Percentiles rank a stretch among this genome's conserved stretches.
These are phyloP conservation scores for Daldinia decipiens DNA, from an alignment of 495 filamentous ascomycete species.

Conservation along the genomic window DNA sequence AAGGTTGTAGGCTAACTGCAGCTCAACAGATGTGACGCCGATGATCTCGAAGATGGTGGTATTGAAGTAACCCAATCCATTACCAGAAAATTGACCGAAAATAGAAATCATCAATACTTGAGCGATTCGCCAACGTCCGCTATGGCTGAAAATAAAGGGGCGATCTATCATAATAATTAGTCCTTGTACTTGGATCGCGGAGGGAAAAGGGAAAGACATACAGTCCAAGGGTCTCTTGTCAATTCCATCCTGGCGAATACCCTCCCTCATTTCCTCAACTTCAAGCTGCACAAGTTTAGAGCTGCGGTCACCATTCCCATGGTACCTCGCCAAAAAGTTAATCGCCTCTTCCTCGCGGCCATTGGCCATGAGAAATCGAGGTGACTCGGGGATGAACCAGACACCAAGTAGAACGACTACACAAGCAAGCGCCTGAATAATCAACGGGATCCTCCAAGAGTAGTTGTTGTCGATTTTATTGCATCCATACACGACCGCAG, in stretches of 20 bases:
- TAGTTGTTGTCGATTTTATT: conserved; percentile 54
- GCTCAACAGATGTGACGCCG: conserved; percentile 48
- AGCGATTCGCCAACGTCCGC: conserved; percentile 59
- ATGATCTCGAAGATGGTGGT: conserved; percentile 50
- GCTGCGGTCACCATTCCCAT: conserved; percentile 65
- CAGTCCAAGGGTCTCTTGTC: conserved; percentile 62
- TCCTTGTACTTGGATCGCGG: neutral
- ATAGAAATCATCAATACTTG: conserved; percentile 63
- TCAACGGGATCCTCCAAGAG: conserved; percentile 60
- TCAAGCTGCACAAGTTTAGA: conserved; percentile 65
- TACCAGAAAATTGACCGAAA: conserved; percentile 65
- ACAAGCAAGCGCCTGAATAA: conserved; percentile 57
- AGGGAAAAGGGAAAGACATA: conserved; percentile 23
- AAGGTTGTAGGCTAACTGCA: conserved; percentile 58
- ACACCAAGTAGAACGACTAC: conserved; percentile 61
- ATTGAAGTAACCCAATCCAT: conserved; percentile 52
- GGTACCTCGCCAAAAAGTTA: conserved; percentile 66
- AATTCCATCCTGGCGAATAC: conserved; percentile 64
- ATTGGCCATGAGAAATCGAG: conserved; percentile 69
- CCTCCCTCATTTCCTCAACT: conserved; percentile 68
- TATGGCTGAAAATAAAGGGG: conserved; percentile 56
- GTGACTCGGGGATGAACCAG: conserved; percentile 71
- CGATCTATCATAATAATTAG: conserved; percentile 49
- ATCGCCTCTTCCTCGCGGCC: conserved; percentile 62
- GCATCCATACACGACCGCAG: conserved; percentile 57